A percentile compares a stretch with the other conserved stretches of the same genome.
Conservation (phyloP, 345 rosid species). For the Brassica juncea region DNA sequence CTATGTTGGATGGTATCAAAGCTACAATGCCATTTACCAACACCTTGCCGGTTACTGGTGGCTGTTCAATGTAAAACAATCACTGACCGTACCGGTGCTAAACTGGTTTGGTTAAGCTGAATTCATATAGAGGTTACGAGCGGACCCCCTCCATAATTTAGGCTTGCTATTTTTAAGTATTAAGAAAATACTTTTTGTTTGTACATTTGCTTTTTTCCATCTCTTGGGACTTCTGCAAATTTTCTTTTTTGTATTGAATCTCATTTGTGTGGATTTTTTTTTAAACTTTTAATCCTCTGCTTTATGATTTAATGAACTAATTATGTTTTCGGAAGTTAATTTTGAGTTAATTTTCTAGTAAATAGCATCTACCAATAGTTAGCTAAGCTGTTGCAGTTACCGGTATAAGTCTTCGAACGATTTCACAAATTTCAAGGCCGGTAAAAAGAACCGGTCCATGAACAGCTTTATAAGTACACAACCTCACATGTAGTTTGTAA, state of each 20-base stretch:
- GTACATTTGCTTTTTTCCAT: conserved; percentile 14
- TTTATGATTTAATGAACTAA: neutral
- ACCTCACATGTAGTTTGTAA: conserved; percentile 31
- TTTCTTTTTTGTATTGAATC: conserved; percentile 7
- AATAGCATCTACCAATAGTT: neutral
- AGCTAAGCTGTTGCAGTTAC: neutral
- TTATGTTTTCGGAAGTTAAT: neutral
- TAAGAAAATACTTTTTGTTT: conserved; percentile 7
- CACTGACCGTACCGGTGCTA: conserved; percentile 35
- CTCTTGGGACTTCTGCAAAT: conserved; percentile 6
- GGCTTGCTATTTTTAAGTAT: conserved; percentile 10
- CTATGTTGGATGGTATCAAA: conserved; percentile 54
- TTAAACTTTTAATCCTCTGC: neutral
- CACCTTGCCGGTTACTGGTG: conserved; percentile 58
- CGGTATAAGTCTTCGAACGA: conserved; percentile 14
- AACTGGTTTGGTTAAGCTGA: conserved; percentile 23
- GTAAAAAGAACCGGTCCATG: conserved; percentile 33
- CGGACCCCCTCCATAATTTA: conserved; percentile 29
- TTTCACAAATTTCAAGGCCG: conserved; percentile 28
- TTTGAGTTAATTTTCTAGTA: neutral
- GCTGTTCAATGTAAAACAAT: conserved; percentile 36
- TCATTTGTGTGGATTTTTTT: conserved; percentile 25
- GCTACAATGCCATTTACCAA: conserved; percentile 49
- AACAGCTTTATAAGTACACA: conserved; percentile 39
- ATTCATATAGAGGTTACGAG: conserved; percentile 35